Evolutionary conservation across 78 protist species (phyloP).

Genomic region (Ministeria vibrans): DNA sequence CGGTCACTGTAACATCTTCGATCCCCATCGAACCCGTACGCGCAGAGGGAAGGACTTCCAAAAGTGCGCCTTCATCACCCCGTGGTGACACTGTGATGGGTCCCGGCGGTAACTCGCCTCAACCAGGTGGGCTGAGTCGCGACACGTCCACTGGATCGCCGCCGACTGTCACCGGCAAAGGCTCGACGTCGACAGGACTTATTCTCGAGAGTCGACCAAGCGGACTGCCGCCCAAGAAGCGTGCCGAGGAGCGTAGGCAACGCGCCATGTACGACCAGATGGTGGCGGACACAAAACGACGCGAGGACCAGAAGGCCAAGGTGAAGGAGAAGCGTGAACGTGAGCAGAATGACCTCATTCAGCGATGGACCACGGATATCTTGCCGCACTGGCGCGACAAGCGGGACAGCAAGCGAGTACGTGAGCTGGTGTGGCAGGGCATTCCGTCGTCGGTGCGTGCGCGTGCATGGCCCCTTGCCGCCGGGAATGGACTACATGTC

Average conservation of each 20-base stretch:
- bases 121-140: neutral
- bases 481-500: conserved; percentile 66
- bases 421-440: conserved; percentile 46
- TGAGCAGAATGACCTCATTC: neutral
- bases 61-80: too few species aligned
- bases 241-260: neutral
- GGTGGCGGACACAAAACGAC: neutral
- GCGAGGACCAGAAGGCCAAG: conserved; percentile 15
- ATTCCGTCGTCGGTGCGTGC: conserved; percentile 59
- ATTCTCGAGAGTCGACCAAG: neutral
- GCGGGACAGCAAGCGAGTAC: conserved; percentile 20
- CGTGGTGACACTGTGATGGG: too few species aligned
- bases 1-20: too few species aligned
- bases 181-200: neutral
- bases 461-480: conserved; percentile 52
- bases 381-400: neutral
- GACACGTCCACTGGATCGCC: neutral
- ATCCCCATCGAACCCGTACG: too few species aligned
- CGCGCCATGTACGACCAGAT: neutral
- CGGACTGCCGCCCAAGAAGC: conserved; percentile 10
- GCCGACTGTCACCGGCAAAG: neutral
- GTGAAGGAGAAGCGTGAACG: neutral
- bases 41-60: too few species aligned
- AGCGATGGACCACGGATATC: neutral
- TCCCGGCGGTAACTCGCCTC: neutral